These are phyloP conservation scores for Ostreobium quekettii DNA, from an alignment of 139 green algal genomes.

Conservation along the genomic window DNA sequence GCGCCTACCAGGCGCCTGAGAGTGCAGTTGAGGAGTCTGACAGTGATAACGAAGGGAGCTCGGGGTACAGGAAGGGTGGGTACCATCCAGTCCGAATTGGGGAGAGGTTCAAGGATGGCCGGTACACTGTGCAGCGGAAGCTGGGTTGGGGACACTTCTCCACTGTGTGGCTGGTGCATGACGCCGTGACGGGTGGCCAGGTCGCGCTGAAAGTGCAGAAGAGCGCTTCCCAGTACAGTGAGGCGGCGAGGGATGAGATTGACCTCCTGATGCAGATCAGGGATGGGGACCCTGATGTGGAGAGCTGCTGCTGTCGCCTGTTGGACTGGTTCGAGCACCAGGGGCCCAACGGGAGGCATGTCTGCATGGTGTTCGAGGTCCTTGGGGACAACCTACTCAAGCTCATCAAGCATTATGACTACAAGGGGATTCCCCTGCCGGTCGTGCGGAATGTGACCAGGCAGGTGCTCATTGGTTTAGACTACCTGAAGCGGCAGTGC, in stretches of 20 bases:
- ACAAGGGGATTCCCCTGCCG: constrained; percentile 77
- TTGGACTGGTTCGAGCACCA: constrained; percentile 89
- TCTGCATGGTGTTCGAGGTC: constrained; percentile 97
- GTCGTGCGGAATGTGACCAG: constrained; percentile 68
- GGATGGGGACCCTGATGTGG: constrained; percentile 47
- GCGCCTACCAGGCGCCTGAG: too few species aligned
- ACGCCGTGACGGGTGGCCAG: constrained; percentile 36
- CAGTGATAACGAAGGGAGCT: constrained; percentile 52
- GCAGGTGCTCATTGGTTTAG: constrained; percentile 80
- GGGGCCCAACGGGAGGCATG: constrained; percentile 84
- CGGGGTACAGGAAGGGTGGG: constrained; percentile 64
- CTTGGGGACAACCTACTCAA: constrained; percentile 56
- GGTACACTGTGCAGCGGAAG: constrained; percentile 89
- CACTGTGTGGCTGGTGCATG: constrained; percentile 90
- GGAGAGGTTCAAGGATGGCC: constrained; percentile 77
- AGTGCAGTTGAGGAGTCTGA: too few species aligned
- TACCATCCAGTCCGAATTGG: constrained; percentile 89
- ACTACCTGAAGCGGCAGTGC: constrained; percentile 91
- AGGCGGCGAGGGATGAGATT: constrained; percentile 93
- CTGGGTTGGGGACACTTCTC: constrained; percentile 99
- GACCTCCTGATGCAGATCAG: constrained; percentile 72
- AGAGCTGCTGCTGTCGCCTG: constrained; percentile 58
- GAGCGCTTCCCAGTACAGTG: constrained; percentile 88
- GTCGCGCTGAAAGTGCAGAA: constrained; percentile 85
- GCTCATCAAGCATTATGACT: constrained; percentile 68